phyloP scores from a whole-genome alignment of 75 land plant species.

The Picea sitchensis region DNA sequence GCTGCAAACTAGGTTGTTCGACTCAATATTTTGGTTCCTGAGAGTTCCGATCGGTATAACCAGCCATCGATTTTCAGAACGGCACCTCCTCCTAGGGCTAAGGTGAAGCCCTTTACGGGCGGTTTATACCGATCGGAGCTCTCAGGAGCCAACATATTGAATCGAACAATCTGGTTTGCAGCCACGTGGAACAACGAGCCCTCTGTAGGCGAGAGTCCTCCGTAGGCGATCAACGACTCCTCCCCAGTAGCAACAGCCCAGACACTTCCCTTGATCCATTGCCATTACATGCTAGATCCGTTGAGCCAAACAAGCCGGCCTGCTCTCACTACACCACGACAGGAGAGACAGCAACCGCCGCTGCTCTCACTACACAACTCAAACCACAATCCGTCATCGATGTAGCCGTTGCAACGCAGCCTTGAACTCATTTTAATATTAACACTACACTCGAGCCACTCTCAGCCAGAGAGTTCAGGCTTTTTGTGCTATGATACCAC shows the following conservation, averaged over 20 bases:
- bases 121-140: too few species aligned
- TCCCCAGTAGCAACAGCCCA: not conserved
- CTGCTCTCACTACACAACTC: not conserved
- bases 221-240: constrained; percentile 22
- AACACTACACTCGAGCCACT: too few species aligned
- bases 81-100: not conserved
- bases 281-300: not conserved
- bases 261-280: constrained; percentile 4
- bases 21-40: too few species aligned
- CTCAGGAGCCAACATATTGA: not conserved
- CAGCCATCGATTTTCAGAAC: too few species aligned
- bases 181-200: constrained; percentile 35
- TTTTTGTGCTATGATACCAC: too few species aligned
- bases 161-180: constrained; percentile 47
- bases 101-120: too few species aligned
- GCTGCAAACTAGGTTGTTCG: too few species aligned
- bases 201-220: constrained; percentile 19
- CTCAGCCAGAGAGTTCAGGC: too few species aligned
- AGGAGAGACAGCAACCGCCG: not conserved
- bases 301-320: not conserved
- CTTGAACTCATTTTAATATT: too few species aligned
- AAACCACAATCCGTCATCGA: too few species aligned
- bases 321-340: not conserved
- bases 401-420: too few species aligned
- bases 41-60: too few species aligned